These are phyloP conservation scores for Entoloma clypeatum DNA, from an alignment of 1,284 basidiomycete species.

Conservation along the genomic window DNA sequence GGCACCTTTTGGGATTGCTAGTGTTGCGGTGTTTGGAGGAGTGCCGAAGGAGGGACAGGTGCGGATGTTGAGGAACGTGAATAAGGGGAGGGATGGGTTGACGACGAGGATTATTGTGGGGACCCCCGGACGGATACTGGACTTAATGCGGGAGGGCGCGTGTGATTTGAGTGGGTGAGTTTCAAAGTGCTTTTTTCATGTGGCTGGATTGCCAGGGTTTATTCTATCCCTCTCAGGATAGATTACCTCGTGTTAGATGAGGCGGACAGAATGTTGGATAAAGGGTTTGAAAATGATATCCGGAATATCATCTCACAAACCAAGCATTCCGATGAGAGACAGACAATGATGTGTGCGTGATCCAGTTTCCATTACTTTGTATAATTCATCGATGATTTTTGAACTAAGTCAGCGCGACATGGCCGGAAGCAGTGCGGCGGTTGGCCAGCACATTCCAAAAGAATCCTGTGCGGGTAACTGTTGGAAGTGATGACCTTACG, in stretches of 20 bases:
- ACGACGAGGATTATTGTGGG: constrained; percentile 83
- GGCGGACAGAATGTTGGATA: constrained; percentile 98
- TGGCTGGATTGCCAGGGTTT: not conserved
- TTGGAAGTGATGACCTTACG: constrained; percentile 92
- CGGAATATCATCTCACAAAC: constrained; percentile 84
- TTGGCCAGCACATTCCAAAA: constrained; percentile 91
- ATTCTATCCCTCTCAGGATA: constrained; percentile 47
- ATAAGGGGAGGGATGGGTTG: constrained; percentile 46
- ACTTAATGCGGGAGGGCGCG: constrained; percentile 82
- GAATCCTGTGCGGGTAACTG: constrained; percentile 86
- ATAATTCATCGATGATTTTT: constrained; percentile 1
- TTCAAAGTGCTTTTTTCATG: constrained; percentile 2
- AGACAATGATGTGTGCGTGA: constrained; percentile 89
- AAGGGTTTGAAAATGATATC: constrained; percentile 99
- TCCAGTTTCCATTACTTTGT: constrained; percentile 1
- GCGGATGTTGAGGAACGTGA: constrained; percentile 49
- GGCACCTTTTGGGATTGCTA: constrained; percentile 71
- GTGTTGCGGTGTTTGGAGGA: constrained; percentile 90
- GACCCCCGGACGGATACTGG: constrained; percentile 91
- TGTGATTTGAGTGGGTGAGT: constrained; percentile 76
- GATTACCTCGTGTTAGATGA: constrained; percentile 95
- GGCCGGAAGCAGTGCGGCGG: constrained; percentile 94
- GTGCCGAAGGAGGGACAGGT: constrained; percentile 87
- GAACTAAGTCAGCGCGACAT: constrained; percentile 87
- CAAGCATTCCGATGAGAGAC: constrained; percentile 62